Evolutionary conservation across 1,284 basidiomycete species (phyloP).

Genomic region (Vanrija pseudolonga): DNA sequence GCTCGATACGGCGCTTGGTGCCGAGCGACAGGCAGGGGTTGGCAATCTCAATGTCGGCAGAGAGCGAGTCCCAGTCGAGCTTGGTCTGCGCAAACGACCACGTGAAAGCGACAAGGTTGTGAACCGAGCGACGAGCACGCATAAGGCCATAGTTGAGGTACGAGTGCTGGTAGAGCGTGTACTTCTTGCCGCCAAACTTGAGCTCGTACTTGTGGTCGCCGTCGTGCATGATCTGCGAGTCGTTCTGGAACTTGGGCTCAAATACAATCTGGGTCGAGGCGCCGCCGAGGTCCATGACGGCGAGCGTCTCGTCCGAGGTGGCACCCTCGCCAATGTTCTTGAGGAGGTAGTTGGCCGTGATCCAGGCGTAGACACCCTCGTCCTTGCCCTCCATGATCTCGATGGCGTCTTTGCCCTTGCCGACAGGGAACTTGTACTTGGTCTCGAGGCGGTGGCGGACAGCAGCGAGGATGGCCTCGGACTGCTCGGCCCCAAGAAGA

Average conservation of each 20-base stretch:
- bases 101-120: constrained; percentile 86
- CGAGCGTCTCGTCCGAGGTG: constrained; percentile 63
- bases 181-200: constrained; percentile 65
- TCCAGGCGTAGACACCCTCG: constrained; percentile 97
- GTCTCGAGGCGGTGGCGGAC: constrained; percentile 64
- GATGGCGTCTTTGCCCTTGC: constrained; percentile 58
- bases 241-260: constrained; percentile 65
- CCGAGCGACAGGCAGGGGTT: constrained; percentile 80
- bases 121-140: constrained; percentile 79
- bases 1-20: constrained; percentile 62
- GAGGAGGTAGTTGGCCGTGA: constrained; percentile 91
- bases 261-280: constrained; percentile 98
- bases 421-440: constrained; percentile 70
- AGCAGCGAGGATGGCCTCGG: constrained; percentile 70
- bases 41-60: constrained; percentile 48
- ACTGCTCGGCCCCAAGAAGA: constrained; percentile 65
- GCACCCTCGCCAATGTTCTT: constrained; percentile 62
- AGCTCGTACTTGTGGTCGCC: constrained; percentile 94
- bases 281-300: constrained; percentile 93
- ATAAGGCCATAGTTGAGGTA: constrained; percentile 96
- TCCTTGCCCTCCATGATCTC: constrained; percentile 94
- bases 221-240: constrained; percentile 62
- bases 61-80: constrained; percentile 52
- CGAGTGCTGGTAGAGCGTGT: constrained; percentile 87
- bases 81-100: constrained; percentile 53